Evolutionary conservation across 768 basidiomycete genomes (phyloP), one percentile per base, ranked within the genome.

Genomic region (Exsudoporus frostii): DNA sequence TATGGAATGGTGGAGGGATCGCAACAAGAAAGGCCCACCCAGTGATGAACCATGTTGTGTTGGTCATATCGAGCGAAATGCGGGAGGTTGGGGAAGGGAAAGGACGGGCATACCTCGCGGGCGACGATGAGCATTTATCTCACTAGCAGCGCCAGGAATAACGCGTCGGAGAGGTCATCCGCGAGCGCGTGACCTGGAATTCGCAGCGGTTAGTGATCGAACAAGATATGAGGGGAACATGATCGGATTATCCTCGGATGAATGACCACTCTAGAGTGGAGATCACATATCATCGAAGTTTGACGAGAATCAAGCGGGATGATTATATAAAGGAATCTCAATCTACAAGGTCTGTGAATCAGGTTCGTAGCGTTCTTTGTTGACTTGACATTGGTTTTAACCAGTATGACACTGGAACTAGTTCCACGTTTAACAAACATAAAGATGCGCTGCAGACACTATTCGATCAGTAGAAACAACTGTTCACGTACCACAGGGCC

Each of bases 1-100:
- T 17, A 41, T 22, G 2, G 22, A 24, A 24, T 40, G 8, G 22
- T 9, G 4, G 5, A 37, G 10, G 17, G n/a, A 48, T 36, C 32
- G 8, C 17, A 6, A 5, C n/a, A 20, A 20, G 24, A n/a, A 20
- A 15, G 15, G 10, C 46, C 7, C 9, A 54, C 55, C 51, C 55
- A 20, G 55, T 54, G 41, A 56, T 19, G 24, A 54, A 45, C 55
- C 55, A 54, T 7, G 51, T 56, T 7, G 47, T 45, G 32, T 20
- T 53, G 19, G 37, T 17, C 50, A 45, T 52, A 27, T 41, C 19
- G 8, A 30, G 8, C 20, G 29, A 25, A 24, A 8, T 11, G 38
- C 6, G 19, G 11, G 19, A 39, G 38, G 13, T 15, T 40, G 19
- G n/a, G 10, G 42, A 41, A 24, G 25, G n/a, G 48, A 22, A 50